Base-by-base conservation (phyloP, 352 stramenopile genomes). In the Phytophthora palmivora region DNA sequence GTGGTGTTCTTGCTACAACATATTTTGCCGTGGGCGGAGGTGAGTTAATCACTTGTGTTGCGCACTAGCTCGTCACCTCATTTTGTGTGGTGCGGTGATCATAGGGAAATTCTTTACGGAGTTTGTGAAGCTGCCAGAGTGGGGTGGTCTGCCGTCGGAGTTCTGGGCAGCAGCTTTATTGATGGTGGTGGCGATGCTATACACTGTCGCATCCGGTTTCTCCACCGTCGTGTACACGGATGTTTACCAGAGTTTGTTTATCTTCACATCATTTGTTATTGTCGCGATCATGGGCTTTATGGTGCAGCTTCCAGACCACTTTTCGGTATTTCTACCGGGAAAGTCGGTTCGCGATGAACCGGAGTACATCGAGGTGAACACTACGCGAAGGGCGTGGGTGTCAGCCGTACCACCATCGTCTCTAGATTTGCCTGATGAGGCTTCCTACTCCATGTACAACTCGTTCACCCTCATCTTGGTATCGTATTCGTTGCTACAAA, bases 191-290 rank as follows among this genome's bases (percentile, higher is more conserved):
- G 82, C 78, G 10, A 73, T 93, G 34, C 32, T 89, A 24, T 93
- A 93, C 67, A 93, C 84, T 1, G 71, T 93, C 48, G 79, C 79
- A 3, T 79, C 84, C 4, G 84, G 84, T 0, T 93, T 80, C 62
- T 87, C 82, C 33, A 89, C 84, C 1, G 80, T 91, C 30, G 84
- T 93, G 45, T 91, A 88, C 76, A 93, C 84, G 21, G 84, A 93
- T 34, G 82, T 93, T 26, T 93, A 93, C 56, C 84, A 93, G 68
- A 91, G 82, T 33, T 21, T 91, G 21, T 93, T 93, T 52, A 92
- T 93, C 65, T 93, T 91, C 58, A 67, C 74, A 38, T 91, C 84
- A 3, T 93, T 93, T 48, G 42, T 79, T 16, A 78, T 89, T 47
- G 81, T 94, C 8, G 78, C 66, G 3, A 48, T 70, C 7, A 82